A percentile compares a stretch with the other conserved stretches of the same genome.
phyloP scores from a whole-genome alignment of 2,329 filamentous ascomycete genomes.

The Xylaria sp. region DNA sequence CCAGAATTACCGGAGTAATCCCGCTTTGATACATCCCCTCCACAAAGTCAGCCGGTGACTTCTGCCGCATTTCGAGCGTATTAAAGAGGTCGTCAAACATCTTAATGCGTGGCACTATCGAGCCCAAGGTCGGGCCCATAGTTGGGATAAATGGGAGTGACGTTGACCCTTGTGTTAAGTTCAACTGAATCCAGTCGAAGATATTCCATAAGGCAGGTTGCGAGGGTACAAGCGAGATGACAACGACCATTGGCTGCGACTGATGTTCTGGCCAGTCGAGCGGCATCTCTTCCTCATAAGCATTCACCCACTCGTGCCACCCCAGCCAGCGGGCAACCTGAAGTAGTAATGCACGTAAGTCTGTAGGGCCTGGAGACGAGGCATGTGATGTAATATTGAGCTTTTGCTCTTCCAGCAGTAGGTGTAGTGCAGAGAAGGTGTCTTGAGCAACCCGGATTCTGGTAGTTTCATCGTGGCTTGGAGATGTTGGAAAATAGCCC shows the following conservation, averaged over 20 bases:
- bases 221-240: constrained; percentile 19
- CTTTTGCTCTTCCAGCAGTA: constrained; percentile 88
- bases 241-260: constrained; percentile 3
- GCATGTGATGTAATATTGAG: constrained; percentile 63
- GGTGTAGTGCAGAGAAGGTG: constrained; percentile 76
- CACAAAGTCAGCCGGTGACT: constrained; percentile 63
- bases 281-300: constrained; percentile 58
- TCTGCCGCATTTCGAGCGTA: constrained; percentile 53
- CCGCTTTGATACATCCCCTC: constrained; percentile 74
- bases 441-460: constrained; percentile 66
- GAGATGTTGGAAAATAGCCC: constrained; percentile 69
- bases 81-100: constrained; percentile 71
- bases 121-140: constrained; percentile 23
- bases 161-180: constrained; percentile 40
- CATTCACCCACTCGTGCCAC: constrained; percentile 58
- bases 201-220: constrained; percentile 42
- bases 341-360: constrained; percentile 73
- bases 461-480: constrained; percentile 54
- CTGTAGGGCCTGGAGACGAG: constrained; percentile 46
- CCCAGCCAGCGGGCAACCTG: constrained; percentile 83
- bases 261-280: constrained; percentile 41
- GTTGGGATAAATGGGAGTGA: constrained; percentile 23
- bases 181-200: constrained; percentile 57
- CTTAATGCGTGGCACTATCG: constrained; percentile 66
- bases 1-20: constrained; percentile 68